Percentiles rank a stretch among this genome's conserved stretches.
Evolutionary conservation across 179 eudicot species (phyloP).

Genomic region (Silene coronaria): DNA sequence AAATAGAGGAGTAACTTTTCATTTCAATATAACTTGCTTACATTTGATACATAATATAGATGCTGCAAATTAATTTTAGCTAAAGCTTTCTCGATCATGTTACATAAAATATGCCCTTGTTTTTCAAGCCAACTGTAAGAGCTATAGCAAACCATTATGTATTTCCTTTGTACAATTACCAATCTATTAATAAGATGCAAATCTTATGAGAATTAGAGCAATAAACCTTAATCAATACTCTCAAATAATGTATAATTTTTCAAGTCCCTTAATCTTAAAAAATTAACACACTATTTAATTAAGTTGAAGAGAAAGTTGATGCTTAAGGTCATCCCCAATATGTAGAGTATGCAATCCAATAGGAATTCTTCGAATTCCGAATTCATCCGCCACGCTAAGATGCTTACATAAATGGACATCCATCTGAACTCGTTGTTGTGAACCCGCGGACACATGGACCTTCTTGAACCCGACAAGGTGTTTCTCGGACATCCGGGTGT

Average conservation of each 20-base stretch:
- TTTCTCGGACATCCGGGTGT: slow-evolving; percentile 31
- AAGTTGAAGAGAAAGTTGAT: slow-evolving; percentile 31
- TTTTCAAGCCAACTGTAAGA: no score
- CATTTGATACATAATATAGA: no score
- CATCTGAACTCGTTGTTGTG: slow-evolving; percentile 38
- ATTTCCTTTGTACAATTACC: no score
- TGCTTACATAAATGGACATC: slow-evolving; percentile 55
- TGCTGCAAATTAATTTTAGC: no score
- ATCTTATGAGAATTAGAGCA: no score
- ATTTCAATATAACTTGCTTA: no score
- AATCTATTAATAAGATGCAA: no score
- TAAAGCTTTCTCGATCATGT: no score
- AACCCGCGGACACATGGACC: slow-evolving; percentile 61
- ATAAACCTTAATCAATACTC: no score
- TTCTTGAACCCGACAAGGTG: slow-evolving; percentile 66
- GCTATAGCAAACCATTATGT: no score
- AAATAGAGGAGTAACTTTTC: no score
- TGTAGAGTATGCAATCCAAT: slow-evolving; percentile 71
- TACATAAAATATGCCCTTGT: no score
- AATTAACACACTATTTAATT: neutral
- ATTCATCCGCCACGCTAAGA: slow-evolving; percentile 56
- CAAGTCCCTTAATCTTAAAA: neutral
- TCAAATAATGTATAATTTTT: slow-evolving; percentile 1
- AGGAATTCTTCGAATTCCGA: slow-evolving; percentile 61
- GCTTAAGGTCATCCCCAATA: slow-evolving; percentile 70